Conservation (phyloP, 2,329 filamentous ascomycete species). For the Xylaria arbuscula region DNA sequence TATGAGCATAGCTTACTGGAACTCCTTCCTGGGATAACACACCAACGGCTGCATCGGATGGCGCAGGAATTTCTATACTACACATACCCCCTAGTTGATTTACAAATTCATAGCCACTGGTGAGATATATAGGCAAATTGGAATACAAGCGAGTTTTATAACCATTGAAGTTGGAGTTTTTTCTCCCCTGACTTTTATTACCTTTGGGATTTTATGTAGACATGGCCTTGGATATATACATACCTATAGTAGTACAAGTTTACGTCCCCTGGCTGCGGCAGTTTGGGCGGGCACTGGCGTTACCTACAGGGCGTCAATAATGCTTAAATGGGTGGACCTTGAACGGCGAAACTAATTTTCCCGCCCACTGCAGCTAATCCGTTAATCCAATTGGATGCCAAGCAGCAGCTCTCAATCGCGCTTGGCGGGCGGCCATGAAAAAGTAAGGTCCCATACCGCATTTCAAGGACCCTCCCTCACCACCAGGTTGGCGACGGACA, state of each 20-base stretch:
- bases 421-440: conserved; percentile 38
- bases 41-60: conserved; percentile 34
- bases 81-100: conserved; percentile 25
- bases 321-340: background rate
- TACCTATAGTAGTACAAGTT: background rate
- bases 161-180: background rate
- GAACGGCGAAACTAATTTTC: conserved; percentile 45
- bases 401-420: conserved; percentile 28
- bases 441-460: conserved; percentile 39
- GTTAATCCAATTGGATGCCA: conserved; percentile 41
- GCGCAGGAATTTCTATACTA: conserved; percentile 29
- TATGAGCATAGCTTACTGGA: conserved; percentile 7
- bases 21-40: conserved; percentile 10
- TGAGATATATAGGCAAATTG: conserved; percentile 26
- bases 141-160: background rate
- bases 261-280: no score
- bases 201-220: no score
- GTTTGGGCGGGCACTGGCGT: no score
- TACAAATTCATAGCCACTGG: conserved; percentile 2
- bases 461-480: conserved; percentile 14
- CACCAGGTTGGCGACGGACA: conserved; percentile 35
- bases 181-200: background rate
- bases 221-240: background rate
- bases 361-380: conserved; percentile 32
- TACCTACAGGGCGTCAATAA: no score